Evolutionary conservation across 164 flowering plant species (phyloP).

Genomic region (Annona cherimola): DNA sequence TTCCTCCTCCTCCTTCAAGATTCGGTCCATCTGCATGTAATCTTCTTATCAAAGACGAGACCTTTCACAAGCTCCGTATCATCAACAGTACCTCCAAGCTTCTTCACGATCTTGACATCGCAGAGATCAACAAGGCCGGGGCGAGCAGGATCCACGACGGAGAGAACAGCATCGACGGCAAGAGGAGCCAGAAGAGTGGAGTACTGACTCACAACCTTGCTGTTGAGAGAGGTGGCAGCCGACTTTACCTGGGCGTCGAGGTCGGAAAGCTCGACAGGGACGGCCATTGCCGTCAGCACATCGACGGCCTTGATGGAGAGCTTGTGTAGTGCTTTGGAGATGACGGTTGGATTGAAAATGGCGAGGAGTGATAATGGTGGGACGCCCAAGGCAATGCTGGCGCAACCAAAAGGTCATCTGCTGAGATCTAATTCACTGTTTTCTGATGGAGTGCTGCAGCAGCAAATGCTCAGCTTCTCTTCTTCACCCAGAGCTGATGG

Average conservation of each 20-base stretch:
- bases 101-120: slow-evolving; percentile 86
- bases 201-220: slow-evolving; percentile 90
- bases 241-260: slow-evolving; percentile 67
- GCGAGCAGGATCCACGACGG: slow-evolving; percentile 67
- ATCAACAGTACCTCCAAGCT: slow-evolving; percentile 83
- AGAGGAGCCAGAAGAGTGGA: slow-evolving; percentile 83
- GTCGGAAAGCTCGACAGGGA: slow-evolving; percentile 80
- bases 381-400: slow-evolving; percentile 36
- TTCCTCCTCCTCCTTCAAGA: slow-evolving; percentile 67
- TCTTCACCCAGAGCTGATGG: slow-evolving; percentile 51
- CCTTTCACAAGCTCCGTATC: slow-evolving; percentile 82
- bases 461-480: slow-evolving; percentile 54
- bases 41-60: slow-evolving; percentile 89
- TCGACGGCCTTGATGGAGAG: slow-evolving; percentile 58
- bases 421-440: slow-evolving; percentile 43
- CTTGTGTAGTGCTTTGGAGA: slow-evolving; percentile 78
- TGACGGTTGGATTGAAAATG: slow-evolving; percentile 81
- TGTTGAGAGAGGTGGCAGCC: slow-evolving; percentile 75
- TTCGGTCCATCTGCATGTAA: slow-evolving; percentile 93
- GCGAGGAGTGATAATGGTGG: slow-evolving; percentile 38
- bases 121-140: slow-evolving; percentile 75
- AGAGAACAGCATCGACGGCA: slow-evolving; percentile 78
- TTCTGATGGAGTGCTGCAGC: slow-evolving; percentile 38
- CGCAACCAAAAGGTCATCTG: slow-evolving; percentile 26
- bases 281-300: slow-evolving; percentile 79